Conservation (phyloP, 2,329 filamentous ascomycete species). For the Diaporthe humulicola region DNA sequence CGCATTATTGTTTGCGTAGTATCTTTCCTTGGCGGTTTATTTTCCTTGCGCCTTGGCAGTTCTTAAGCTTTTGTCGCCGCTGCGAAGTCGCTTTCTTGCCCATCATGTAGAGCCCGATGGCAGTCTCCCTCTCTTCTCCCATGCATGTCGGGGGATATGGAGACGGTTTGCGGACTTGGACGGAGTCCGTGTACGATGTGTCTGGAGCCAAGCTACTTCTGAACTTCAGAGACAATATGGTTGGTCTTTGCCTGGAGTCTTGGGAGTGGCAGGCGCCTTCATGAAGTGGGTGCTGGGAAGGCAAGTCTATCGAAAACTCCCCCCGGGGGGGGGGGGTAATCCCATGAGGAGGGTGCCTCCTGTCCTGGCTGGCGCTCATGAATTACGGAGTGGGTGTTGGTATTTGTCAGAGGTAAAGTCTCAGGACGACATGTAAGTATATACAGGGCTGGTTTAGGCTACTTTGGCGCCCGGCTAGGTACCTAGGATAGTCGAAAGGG, state of each 20-base stretch:
- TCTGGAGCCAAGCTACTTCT: background rate
- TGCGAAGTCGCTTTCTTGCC: background rate
- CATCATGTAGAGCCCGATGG: background rate
- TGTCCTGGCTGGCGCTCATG: background rate
- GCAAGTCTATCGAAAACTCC: background rate
- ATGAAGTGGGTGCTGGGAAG: background rate
- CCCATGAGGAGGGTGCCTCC: background rate
- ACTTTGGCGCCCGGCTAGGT: background rate
- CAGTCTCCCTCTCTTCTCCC: background rate
- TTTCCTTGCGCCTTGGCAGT: background rate
- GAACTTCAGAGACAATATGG: background rate
- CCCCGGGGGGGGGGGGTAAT: too few relatives aligned
- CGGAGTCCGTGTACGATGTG: background rate
- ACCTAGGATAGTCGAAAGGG: background rate
- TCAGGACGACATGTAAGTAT: background rate
- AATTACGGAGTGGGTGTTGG: background rate
- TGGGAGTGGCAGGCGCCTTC: background rate
- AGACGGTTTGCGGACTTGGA: background rate
- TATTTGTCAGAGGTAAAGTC: background rate
- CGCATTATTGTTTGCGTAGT: background rate
- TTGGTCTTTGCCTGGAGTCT: background rate
- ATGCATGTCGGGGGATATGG: background rate
- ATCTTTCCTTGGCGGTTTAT: background rate
- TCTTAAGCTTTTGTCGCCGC: background rate
- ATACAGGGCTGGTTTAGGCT: background rate